Evolutionary conservation across 2,329 filamentous ascomycete genomes (phyloP), one percentile per base, ranked within the genome.

Genomic region (Periglandula ipomoeae): DNA sequence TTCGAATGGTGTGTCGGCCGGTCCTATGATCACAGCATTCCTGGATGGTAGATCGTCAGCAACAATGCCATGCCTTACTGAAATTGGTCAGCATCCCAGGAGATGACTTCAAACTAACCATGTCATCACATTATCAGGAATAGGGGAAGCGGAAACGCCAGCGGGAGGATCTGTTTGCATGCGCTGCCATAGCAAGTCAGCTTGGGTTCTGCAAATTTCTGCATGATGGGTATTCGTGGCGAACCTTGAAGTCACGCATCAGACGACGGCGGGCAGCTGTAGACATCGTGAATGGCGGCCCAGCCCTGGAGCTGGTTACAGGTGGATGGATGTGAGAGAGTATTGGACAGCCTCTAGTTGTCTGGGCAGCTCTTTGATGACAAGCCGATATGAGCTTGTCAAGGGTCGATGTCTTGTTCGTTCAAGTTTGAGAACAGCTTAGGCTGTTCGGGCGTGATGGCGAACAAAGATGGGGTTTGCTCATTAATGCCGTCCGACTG

Each of bases 81-180:
- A 1, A 32, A 13, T 32, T 15, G 6, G 9, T 3, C 30, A 13
- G 15, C 11, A 32, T 5, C 11, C 5, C 2, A 32, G 26, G 11
- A 27, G 11, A 27, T 27, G 15, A 32, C 9, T n/a, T n/a, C n/a
- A n/a, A n/a, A 59, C 76, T 55, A 77, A 94, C 89, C 89, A 95
- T 44, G 88, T 95, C 89, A 95, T 95, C 61, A 95, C 89, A 73
- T 95, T 95, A 64, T 95, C 89, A 53, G 91, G 89, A 42, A 97
- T 87, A 6, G 93, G 93, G 47, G 90, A 97, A 15, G 93, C 93
- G 56, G 91, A 97, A 47, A 98, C 91, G 50, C 93, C 93, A 46
- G 91, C 91, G 9, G 93, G 93, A 66, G 93, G 93, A 64, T 98
- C 93, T 41, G 91, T 97, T 73, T 98, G 93, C 91, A 98, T 98